These are phyloP conservation scores for Kwoniella heveanensis DNA, from an alignment of 768 basidiomycete species.

Conservation along the genomic window DNA sequence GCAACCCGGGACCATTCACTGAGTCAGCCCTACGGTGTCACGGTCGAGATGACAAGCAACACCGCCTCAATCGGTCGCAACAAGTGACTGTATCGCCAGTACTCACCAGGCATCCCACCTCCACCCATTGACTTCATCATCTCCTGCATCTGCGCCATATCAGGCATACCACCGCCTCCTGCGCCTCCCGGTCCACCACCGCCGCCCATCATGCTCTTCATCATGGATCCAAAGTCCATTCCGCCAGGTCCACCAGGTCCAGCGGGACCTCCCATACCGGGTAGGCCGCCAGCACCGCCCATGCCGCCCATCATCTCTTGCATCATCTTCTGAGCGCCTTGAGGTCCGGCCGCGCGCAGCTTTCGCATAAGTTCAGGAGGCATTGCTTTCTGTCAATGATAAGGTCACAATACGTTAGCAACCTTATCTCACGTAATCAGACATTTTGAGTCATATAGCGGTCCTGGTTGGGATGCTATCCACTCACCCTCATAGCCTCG, in stretches of 20 bases:
- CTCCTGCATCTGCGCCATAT: constrained; percentile 88
- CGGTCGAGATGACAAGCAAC: neutral
- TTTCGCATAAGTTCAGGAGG: constrained; percentile 95
- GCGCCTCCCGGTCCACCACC: constrained; percentile 64
- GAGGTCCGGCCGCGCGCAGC: constrained; percentile 67
- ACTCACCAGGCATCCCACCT: constrained; percentile 46
- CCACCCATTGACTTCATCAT: constrained; percentile 60
- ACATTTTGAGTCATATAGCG: too few relatives aligned
- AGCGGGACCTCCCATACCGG: constrained; percentile 30
- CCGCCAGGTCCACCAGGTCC: constrained; percentile 33
- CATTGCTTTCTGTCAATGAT: constrained; percentile 70
- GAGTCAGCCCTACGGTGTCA: constrained; percentile 2
- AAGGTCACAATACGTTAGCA: neutral
- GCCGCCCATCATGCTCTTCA: constrained; percentile 85
- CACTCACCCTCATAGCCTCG: constrained; percentile 83
- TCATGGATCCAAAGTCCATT: constrained; percentile 63
- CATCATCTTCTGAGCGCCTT: constrained; percentile 69
- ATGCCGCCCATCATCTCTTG: constrained; percentile 65
- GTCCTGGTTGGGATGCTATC: too few relatives aligned
- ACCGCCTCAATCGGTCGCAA: neutral
- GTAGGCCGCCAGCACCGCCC: constrained; percentile 34
- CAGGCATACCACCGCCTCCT: constrained; percentile 65
- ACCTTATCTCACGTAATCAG: too few relatives aligned
- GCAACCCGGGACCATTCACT: constrained; percentile 2
- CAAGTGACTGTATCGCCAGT: too few relatives aligned